These are phyloP conservation scores for Cytospora leucostoma DNA, from an alignment of 2,329 filamentous ascomycete species.

Conservation along the genomic window DNA sequence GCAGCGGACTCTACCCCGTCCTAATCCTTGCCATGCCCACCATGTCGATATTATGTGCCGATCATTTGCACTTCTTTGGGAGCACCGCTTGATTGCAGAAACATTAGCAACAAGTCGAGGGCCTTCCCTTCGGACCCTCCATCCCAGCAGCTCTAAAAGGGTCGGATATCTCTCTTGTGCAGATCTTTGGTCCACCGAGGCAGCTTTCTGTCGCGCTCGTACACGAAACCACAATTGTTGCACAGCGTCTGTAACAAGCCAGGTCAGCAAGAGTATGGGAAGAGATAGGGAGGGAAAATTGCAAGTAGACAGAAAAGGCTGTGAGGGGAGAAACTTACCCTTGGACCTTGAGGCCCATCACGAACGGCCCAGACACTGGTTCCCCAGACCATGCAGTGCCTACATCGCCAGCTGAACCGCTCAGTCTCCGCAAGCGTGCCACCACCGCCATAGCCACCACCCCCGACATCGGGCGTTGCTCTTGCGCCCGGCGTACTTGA, in stretches of 20 bases:
- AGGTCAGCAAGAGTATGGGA: constrained; percentile 30
- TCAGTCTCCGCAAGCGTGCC: constrained; percentile 74
- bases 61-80: neutral
- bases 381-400: constrained; percentile 85
- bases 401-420: constrained; percentile 81
- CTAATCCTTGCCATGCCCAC: neutral
- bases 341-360: constrained; percentile 82
- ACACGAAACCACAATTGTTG: constrained; percentile 88
- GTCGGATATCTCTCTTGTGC: constrained; percentile 48
- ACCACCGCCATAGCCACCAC: constrained; percentile 69
- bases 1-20: neutral
- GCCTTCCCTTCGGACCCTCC: neutral
- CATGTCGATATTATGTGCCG: neutral
- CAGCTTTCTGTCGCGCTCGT: constrained; percentile 81
- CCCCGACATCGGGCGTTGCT: constrained; percentile 78
- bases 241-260: constrained; percentile 68
- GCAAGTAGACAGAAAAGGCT: constrained; percentile 23
- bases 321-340: constrained; percentile 57
- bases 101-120: neutral
- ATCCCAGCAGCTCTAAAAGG: constrained; percentile 22
- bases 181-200: constrained; percentile 76
- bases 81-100: neutral
- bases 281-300: neutral
- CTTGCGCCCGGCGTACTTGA: constrained; percentile 67
- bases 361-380: constrained; percentile 92